Percentiles rank a stretch among this genome's conserved stretches.
These are phyloP conservation scores for Komagataea norvegica DNA, from an alignment of 1,139 yeast species.

Conservation along the genomic window DNA sequence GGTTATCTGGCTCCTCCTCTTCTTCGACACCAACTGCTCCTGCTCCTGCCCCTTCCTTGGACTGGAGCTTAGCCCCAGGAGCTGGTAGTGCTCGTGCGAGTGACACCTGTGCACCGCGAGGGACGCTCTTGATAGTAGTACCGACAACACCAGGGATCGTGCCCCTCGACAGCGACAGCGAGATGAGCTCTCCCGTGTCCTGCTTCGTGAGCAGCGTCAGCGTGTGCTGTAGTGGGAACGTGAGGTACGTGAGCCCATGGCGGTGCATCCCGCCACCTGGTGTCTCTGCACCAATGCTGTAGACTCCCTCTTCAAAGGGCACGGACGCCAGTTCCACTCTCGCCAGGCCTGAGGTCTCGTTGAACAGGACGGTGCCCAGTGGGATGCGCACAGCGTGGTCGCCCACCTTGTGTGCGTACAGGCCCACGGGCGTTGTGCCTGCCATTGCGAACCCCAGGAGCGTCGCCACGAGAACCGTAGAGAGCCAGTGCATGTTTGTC, in stretches of 20 bases:
- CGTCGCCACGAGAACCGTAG: background rate
- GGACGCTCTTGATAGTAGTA: slow-evolving; percentile 9
- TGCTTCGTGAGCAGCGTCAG: slow-evolving; percentile 12
- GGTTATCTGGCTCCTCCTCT: slow-evolving; percentile 1
- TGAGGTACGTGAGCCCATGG: slow-evolving; percentile 10
- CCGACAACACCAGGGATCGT: slow-evolving; percentile 7
- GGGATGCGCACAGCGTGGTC: slow-evolving; percentile 1
- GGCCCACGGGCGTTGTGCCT: slow-evolving; percentile 1
- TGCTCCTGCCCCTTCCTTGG: background rate
- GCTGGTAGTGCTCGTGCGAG: background rate
- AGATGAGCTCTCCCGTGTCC: slow-evolving; percentile 13
- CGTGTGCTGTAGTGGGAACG: slow-evolving; percentile 13
- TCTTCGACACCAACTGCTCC: background rate
- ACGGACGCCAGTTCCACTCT: slow-evolving; percentile 1
- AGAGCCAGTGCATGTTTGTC: background rate
- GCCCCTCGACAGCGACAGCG: slow-evolving; percentile 11
- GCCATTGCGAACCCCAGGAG: background rate
- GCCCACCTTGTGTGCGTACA: slow-evolving; percentile 6
- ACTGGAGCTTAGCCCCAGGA: background rate
- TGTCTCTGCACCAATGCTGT: slow-evolving; percentile 22
- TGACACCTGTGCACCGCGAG: slow-evolving; percentile 9
- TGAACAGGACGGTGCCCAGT: slow-evolving; percentile 1
- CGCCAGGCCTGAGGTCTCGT: slow-evolving; percentile 3
- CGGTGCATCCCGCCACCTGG: slow-evolving; percentile 15
- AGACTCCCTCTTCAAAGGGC: slow-evolving; percentile 9